Conservation (phyloP, 768 basidiomycete genomes). For the Xerocomus potaroensis region DNA sequence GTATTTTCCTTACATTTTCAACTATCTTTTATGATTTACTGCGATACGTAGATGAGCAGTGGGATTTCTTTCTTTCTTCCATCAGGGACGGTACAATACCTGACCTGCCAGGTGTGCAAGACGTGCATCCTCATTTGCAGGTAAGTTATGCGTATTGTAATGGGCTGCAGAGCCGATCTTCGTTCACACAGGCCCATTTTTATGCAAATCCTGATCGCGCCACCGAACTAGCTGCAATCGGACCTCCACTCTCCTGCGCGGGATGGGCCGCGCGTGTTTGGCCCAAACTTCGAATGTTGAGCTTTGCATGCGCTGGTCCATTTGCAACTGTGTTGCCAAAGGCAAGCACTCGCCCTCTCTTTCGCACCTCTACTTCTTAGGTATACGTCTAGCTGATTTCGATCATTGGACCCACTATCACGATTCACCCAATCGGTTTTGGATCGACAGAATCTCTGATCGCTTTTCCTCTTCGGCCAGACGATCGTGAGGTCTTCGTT, state of each 20-base stretch:
- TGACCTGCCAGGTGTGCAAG: slow-evolving; percentile 3
- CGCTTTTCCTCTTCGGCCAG: background rate
- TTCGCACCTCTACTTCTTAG: background rate
- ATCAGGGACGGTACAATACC: slow-evolving; percentile 7
- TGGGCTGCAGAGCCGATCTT: background rate
- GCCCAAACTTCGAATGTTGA: background rate
- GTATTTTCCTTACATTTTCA: background rate
- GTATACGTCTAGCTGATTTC: background rate
- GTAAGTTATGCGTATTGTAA: background rate
- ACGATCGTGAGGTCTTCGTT: no score
- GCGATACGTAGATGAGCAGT: slow-evolving; percentile 1
- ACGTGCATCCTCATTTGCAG: slow-evolving; percentile 4
- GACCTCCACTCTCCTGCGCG: slow-evolving; percentile 1
- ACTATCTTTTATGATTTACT: slow-evolving; percentile 8
- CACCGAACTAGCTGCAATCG: slow-evolving; percentile 5
- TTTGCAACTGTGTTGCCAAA: slow-evolving; percentile 1
- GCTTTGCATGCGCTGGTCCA: slow-evolving; percentile 1
- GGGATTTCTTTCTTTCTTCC: slow-evolving; percentile 3
- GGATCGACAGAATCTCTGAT: background rate
- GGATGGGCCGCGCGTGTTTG: slow-evolving; percentile 9
- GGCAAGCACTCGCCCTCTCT: background rate
- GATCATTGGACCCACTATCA: slow-evolving; percentile 5
- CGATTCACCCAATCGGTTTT: slow-evolving; percentile 1
- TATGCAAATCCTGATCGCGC: slow-evolving; percentile 1
- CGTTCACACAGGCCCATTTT: background rate